Evolutionary conservation across 805 yeast genomes (phyloP).

Genomic region (Hanseniaspora lachancei): DNA sequence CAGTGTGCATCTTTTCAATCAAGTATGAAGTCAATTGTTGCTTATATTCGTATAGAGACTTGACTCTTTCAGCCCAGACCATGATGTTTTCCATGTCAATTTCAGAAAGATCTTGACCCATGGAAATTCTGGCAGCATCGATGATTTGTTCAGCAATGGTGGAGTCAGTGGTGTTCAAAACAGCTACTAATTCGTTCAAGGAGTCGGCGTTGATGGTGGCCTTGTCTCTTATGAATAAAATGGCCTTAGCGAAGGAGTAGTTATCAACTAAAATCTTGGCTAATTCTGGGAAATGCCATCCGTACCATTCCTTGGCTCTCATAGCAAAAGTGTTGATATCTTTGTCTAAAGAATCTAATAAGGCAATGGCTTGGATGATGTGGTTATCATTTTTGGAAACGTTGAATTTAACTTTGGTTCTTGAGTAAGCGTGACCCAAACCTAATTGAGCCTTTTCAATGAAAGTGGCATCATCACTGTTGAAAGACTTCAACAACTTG

Average conservation of each 20-base stretch:
- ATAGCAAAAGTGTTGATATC: slow-evolving; percentile 93
- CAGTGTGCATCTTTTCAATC: slow-evolving; percentile 91
- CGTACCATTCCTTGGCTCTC: slow-evolving; percentile 97
- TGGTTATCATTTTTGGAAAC: slow-evolving; percentile 98
- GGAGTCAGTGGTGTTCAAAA: slow-evolving; percentile 76
- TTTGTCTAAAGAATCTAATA: slow-evolving; percentile 93
- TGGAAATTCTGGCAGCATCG: slow-evolving; percentile 90
- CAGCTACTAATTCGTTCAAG: slow-evolving; percentile 79
- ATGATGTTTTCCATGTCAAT: slow-evolving; percentile 85
- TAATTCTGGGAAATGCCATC: slow-evolving; percentile 97
- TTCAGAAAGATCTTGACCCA: slow-evolving; percentile 97
- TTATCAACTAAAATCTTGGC: slow-evolving; percentile 85
- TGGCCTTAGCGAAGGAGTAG: slow-evolving; percentile 71
- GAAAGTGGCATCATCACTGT: slow-evolving; percentile 64
- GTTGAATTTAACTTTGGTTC: slow-evolving; percentile 97
- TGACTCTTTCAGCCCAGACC: slow-evolving; percentile 88
- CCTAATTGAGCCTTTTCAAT: slow-evolving; percentile 97
- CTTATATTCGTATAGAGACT: slow-evolving; percentile 82
- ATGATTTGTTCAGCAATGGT: slow-evolving; percentile 82
- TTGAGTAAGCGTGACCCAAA: slow-evolving; percentile 96
- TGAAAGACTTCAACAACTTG: slow-evolving; percentile 74
- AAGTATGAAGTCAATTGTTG: slow-evolving; percentile 69
- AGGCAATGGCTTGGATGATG: slow-evolving; percentile 95
- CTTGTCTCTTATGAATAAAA: slow-evolving; percentile 76
- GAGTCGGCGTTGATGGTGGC: slow-evolving; percentile 65